Conservation (phyloP, 176 grass and related monocot genomes). For the Zea mays region Zm-B73-REFERENCE-NAM-5.0 NC_050103.1:180918501-180919000, state of each 20-base stretch:
- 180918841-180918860: constrained; percentile 65
- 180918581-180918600: not conserved
- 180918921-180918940: constrained; percentile 85
- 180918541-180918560: constrained; percentile 22
- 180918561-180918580: constrained; percentile 22
- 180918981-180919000: constrained; percentile 92
- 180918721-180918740: constrained; percentile 58
- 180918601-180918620: constrained; percentile 35
- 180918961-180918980: constrained; percentile 86
- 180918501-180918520: not conserved
- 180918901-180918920: constrained; percentile 72
- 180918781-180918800: constrained; percentile 83
- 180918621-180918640: constrained; percentile 95
- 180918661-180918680: constrained; percentile 77
- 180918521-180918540: constrained; percentile 23
- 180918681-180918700: constrained; percentile 47
- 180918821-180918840: constrained; percentile 80
- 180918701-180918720: constrained; percentile 43
- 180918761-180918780: constrained; percentile 86
- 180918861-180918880: constrained; percentile 74
- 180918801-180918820: constrained; percentile 54
- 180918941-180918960: constrained; percentile 91
- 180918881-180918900: constrained; percentile 82
- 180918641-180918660: constrained; percentile 93
- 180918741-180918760: constrained; percentile 85